phyloP scores from a whole-genome alignment of 441 rosid species.

The Populus hybrid region DNA sequence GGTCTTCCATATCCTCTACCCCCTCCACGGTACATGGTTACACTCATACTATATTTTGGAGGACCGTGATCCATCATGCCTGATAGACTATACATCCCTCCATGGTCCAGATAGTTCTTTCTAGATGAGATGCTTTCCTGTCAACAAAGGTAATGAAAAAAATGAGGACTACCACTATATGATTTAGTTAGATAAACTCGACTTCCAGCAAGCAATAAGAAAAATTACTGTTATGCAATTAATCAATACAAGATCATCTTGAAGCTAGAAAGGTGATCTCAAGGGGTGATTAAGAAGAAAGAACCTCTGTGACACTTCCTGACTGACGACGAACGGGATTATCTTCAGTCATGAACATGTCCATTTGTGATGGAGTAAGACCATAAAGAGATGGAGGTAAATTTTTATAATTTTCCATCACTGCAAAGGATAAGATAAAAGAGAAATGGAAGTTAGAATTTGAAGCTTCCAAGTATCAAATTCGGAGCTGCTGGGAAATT shows the following conservation, averaged over 20 bases:
- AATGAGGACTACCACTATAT: slow-evolving; percentile 19
- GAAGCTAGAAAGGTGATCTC: neutral
- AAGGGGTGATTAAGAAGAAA: slow-evolving; percentile 19
- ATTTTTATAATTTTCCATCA: slow-evolving; percentile 74
- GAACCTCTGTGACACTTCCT: slow-evolving; percentile 67
- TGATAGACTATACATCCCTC: slow-evolving; percentile 63
- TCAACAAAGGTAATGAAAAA: slow-evolving; percentile 13
- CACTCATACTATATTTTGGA: slow-evolving; percentile 64
- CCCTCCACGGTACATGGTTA: slow-evolving; percentile 67
- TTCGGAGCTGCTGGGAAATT: neutral
- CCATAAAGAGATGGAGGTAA: slow-evolving; percentile 78
- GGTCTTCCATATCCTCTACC: slow-evolving; percentile 48
- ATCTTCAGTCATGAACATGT: slow-evolving; percentile 90
- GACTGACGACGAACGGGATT: slow-evolving; percentile 61
- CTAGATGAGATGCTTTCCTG: slow-evolving; percentile 81
- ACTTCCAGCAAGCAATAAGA: slow-evolving; percentile 33
- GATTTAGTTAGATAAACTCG: neutral
- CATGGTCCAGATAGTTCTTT: slow-evolving; percentile 52
- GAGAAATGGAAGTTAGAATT: neutral
- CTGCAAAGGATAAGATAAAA: slow-evolving; percentile 32
- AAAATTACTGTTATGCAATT: neutral
- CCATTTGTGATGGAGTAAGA: slow-evolving; percentile 73
- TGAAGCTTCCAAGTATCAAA: slow-evolving; percentile 5
- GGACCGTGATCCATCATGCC: slow-evolving; percentile 40
- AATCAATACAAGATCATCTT: slow-evolving; percentile 6